These are phyloP conservation scores for Chimonanthus salicifolius DNA, from an alignment of 164 flowering plant species.

Conservation along the genomic window DNA sequence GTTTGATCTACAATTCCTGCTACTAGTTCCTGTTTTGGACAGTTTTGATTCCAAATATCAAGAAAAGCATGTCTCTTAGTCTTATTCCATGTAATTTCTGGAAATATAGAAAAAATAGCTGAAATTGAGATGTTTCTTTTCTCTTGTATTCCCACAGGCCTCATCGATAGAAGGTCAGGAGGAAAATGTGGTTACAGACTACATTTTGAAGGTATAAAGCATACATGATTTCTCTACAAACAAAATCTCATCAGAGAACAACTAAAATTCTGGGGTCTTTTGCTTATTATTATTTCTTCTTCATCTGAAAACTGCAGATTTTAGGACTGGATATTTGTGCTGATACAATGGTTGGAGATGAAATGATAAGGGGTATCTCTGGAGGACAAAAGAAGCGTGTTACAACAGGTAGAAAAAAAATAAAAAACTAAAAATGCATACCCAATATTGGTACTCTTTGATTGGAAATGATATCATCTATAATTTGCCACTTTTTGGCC, in stretches of 20 bases:
- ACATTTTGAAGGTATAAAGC: conserved; percentile 48
- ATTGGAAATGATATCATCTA: neutral
- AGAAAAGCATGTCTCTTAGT: neutral
- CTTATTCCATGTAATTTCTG: neutral
- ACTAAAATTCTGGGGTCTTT: neutral
- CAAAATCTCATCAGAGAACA: neutral
- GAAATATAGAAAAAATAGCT: neutral
- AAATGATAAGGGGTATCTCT: conserved; percentile 67
- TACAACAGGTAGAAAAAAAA: conserved; percentile 1
- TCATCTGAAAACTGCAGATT: neutral
- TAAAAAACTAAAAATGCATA: neutral
- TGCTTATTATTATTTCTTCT: neutral
- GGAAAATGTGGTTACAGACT: conserved; percentile 59
- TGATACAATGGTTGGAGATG: conserved; percentile 86
- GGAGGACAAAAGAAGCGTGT: conserved; percentile 28
- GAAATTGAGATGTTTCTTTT: neutral
- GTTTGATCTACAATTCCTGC: neutral
- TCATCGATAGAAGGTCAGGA: conserved; percentile 61
- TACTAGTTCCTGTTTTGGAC: neutral
- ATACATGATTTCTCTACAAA: neutral
- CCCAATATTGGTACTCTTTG: neutral
- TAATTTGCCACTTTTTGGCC: too few relatives aligned
- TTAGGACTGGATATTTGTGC: conserved; percentile 51
- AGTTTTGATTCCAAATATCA: neutral
- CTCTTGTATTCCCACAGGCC: conserved; percentile 39